Evolutionary conservation across 805 yeast genomes (phyloP).

Genomic region (Ascoidea asiatica): DNA sequence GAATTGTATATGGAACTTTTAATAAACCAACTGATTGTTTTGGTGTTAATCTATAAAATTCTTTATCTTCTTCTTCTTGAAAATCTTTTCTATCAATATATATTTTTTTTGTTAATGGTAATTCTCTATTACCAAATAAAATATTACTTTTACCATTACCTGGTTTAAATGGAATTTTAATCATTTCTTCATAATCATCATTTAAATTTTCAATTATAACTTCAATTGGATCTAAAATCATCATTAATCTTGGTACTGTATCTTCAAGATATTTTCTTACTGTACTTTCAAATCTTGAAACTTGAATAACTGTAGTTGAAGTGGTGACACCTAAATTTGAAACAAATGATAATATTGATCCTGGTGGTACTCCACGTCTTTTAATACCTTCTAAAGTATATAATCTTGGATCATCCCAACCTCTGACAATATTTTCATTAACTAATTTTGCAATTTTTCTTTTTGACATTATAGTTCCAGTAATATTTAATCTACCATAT

Average conservation of each 20-base stretch:
- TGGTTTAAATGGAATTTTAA: constrained; percentile 79
- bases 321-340: constrained; percentile 97
- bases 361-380: constrained; percentile 98
- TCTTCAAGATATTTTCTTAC: constrained; percentile 80
- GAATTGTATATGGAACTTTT: constrained; percentile 75
- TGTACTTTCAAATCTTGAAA: constrained; percentile 76
- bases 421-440: constrained; percentile 68
- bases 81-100: constrained; percentile 87
- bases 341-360: constrained; percentile 86
- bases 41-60: constrained; percentile 88
- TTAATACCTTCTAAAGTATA: constrained; percentile 89
- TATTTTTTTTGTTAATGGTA: constrained; percentile 64
- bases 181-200: constrained; percentile 56
- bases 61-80: constrained; percentile 45
- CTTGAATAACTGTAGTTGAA: constrained; percentile 82
- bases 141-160: constrained; percentile 63
- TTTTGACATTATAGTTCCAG: constrained; percentile 90
- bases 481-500: constrained; percentile 89
- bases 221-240: constrained; percentile 76
- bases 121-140: constrained; percentile 55
- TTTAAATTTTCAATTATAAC: constrained; percentile 71
- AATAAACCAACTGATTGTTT: constrained; percentile 90
- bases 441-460: constrained; percentile 92
- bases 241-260: constrained; percentile 89
- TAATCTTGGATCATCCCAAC: constrained; percentile 97